Base-by-base conservation (phyloP, 495 filamentous ascomycete species). In the Hypoxylon fragiforme region DNA sequence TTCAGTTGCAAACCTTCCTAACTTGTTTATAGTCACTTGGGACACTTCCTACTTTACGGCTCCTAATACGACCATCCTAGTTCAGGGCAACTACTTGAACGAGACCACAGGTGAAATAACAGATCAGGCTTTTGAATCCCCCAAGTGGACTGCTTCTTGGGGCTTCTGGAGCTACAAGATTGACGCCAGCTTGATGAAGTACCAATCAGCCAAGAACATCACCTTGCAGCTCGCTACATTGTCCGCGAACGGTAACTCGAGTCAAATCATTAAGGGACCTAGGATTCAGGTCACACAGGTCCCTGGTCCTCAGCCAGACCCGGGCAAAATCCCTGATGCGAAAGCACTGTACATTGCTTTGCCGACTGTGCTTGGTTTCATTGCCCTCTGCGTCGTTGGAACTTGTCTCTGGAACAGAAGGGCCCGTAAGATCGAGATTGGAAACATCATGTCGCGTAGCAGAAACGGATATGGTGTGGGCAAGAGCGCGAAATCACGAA, bases 11-110 rank as follows among this genome's bases (percentile, higher is more conserved):
- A n/a, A n/a, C n/a, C n/a, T n/a, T n/a, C n/a, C n/a, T n/a, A n/a
- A n/a, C n/a, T n/a, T n/a, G n/a, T n/a, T 20, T 19, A 22, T 32
- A 78, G 75, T 77, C 19, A 73, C 69, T 13, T 77, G 75, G 75
- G 72, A 78, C 57, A 60, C 74, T 0, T 40, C 60, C n/a, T 73
- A 60, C 62, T 76, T 76, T 63, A 46, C 50, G 13, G 40, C 34
- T n/a, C 58, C 46, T n/a, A 73, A 73, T 53, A 61, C 64, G 3
- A 69, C 65, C 13, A 60, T 75, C 13, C 52, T 65, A 6, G 37
- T 75, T 22, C 55, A 70, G 18, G 74, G 70, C 0, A 67, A 67
- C 45, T 74, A 69, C 58, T 57, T 73, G 60, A 63, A 67, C 48
- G 37, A 53, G 22, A 64, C 65, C 9, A 56, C 60, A 1, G 63